Base-by-base conservation (phyloP, 192 early-diverging fungal genomes). In the Umbelopsis ramanniana region DNA sequence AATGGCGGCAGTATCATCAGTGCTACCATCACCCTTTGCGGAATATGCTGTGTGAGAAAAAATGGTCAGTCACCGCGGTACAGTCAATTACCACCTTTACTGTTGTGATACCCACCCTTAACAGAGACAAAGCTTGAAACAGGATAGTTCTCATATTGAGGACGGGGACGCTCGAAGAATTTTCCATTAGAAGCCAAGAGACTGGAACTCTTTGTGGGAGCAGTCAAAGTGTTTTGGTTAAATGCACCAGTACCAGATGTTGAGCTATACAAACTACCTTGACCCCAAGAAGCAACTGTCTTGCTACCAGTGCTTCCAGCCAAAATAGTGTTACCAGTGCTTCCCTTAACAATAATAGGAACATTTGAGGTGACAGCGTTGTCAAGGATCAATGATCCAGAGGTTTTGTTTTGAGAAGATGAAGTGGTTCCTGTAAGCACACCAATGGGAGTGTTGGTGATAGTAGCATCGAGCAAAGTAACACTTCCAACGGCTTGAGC, bases 11-110 rank as follows among this genome's bases (percentile, higher is more conserved):
- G 82, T 83, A 53, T 84, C 82, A 69, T 84, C 82, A 14, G 82
- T 83, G 10, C 15, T n/a, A 43, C 82, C 82, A 71, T 84, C 82
- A 46, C 82, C 82, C 66, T 82, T 82, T 1, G 80, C 81, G 17
- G 81, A 82, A 38, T 22, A 29, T 38, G 35, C 76, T 72, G 69
- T 68, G 15, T 43, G 48, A 19, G 17, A 17, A 19, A 19, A 15
- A 50, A 5, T 9, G 19, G 48, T 50, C 48, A 50, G n/a, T 43
- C 0, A 43, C 6, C 40, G 40, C 40, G 40, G 40, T 6, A 43
- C 2, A 6, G 29, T 29, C 40, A 2, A 43, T 43, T 43, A 7
- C 40, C 11, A 11, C 40, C 0, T 43, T 19, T 37, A 0, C 7
- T n/a, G 0, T 17, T 11, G 4, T 33, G 26, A 23, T 19, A 63